Base-by-base conservation (phyloP, 106 monocot genomes). In the Acorus gramineus region DNA sequence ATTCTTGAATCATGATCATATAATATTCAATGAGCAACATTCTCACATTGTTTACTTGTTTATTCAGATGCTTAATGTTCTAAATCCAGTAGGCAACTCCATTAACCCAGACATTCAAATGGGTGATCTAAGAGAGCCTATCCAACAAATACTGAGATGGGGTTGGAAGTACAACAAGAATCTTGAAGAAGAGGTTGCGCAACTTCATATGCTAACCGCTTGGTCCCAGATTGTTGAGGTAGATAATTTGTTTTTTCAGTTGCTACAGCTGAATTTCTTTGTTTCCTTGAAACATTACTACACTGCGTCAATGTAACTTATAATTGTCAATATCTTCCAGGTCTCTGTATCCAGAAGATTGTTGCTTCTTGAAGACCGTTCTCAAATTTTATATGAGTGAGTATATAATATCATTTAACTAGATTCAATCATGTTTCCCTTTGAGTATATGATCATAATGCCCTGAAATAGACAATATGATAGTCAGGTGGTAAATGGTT, bases 221-320 rank as follows among this genome's bases (percentile, higher is more conserved):
- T 96, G 96, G 96, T 85, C 96, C 65, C 91, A 96, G 62, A 58
- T 96, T 77, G 82, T 85, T 42, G 87, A 96, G 83, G 96, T 85
- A 14, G 43, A 11, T 75, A 10, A 28, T 66, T 48, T 71, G n/a
- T 57, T 14, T 61, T 52, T 50, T 63, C 66, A 14, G 48, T 46
- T 65, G 28, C 28, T 28, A 28, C 28, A 28, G 0, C 1, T 28
- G 28, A 28, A 28, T 28, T 28, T 28, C 28, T 28, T 28, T 28
- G 28, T 28, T 28, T 1, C 28, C 28, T 28, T 28, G 28, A 28
- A 28, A 28, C 28, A 0, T 28, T 28, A 28, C 1, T 28, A 28
- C 28, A 0, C 28, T 28, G 28, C 28, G 28, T 28, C 28, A 28
- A 28, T 28, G 28, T 28, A 28, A 28, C 28, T 28, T 28, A 28